Base-by-base conservation (phyloP, 2,329 filamentous ascomycete species). In the Monosporascus sp. region DNA sequence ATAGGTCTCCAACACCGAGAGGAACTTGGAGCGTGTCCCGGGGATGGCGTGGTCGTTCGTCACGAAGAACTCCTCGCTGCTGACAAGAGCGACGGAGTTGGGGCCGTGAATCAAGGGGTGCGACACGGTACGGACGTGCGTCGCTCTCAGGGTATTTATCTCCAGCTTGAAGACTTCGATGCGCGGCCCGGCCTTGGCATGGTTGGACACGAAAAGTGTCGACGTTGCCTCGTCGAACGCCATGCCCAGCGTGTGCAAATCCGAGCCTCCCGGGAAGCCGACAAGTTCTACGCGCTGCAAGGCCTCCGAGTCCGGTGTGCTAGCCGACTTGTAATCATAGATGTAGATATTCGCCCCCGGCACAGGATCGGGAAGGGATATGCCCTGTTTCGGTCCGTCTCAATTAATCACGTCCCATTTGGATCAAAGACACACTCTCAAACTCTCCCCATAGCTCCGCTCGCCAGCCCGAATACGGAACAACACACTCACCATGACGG, bases 81-180 rank as follows among this genome's bases (percentile, higher is more conserved):
- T 69, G 31, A 72, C 53, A 1, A 72, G 51, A 2, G 62, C 61
- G 15, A 77, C 70, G 7, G 72, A 62, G 54, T 77, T 77, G 4
- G 74, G 74, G 0, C 52, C 65, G 44, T 64, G 64, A 14, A 77
- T 59, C 5, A 74, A 65, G 1, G 70, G 67, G 48, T 76, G 71
- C 48, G 61, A 58, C 50, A 77, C 64, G 0, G 70, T 70, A 38
- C 65, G 66, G 2, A 66, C 39, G 51, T 75, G 69, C 5, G 57
- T 71, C 1, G 72, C 73, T 1, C 63, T 68, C 27, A 68, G 54
- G 1, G 58, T 55, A 11, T 50, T 58, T 0, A 70, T 20, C 35
- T 75, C 71, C 0, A 77, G 59, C 37, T 60, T 62, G 58, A 77
- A 76, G 25, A 70, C 41, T 44, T 76, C 74, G 35, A 76, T 65